These are phyloP conservation scores for Peronospora farinosa DNA, from an alignment of 352 stramenopile species.

Conservation along the genomic window DNA sequence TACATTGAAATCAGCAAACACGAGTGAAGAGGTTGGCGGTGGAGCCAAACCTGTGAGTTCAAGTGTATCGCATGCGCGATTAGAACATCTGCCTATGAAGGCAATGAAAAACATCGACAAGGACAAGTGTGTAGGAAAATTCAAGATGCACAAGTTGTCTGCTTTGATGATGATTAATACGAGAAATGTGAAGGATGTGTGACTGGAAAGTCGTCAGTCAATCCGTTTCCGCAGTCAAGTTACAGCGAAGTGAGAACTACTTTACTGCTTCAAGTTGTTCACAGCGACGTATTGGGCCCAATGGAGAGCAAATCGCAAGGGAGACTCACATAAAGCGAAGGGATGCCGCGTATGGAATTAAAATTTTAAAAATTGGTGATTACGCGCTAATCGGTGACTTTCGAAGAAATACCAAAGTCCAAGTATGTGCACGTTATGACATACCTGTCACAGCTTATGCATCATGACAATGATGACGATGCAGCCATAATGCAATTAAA, in stretches of 20 bases:
- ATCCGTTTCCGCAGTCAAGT: no score
- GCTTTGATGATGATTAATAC: background rate
- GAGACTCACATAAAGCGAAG: no score
- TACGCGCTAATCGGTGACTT: no score
- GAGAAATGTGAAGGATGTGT: background rate
- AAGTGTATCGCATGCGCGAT: background rate
- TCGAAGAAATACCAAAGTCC: no score
- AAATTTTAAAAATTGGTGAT: no score
- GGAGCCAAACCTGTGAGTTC: background rate
- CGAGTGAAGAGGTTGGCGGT: background rate
- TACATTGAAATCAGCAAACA: no score
- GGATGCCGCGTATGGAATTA: no score
- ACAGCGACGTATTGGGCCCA: background rate
- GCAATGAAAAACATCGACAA: background rate
- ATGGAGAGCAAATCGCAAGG: background rate
- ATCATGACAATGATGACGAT: no score
- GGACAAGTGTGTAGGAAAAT: background rate
- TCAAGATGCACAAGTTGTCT: background rate
- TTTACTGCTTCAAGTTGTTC: background rate
- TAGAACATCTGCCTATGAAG: background rate
- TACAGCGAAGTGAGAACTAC: background rate
- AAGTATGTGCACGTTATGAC: no score
- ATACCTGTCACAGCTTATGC: no score
- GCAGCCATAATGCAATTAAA: no score
- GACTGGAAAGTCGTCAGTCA: background rate